Base-by-base conservation (phyloP, 2,329 filamentous ascomycete species). In the Cadophora gregata region DNA sequence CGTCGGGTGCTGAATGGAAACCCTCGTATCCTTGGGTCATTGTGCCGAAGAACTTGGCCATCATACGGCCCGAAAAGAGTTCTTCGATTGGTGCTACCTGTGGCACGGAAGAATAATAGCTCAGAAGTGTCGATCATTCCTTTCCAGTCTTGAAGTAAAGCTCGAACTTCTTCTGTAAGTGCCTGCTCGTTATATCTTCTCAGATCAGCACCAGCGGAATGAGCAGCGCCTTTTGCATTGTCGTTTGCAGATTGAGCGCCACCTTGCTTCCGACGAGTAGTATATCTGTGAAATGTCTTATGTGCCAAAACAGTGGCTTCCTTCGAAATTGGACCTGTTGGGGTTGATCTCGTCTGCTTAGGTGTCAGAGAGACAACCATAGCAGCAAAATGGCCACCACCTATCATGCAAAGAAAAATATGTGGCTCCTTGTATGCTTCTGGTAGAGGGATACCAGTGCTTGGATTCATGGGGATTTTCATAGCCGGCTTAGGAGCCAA, bases 211-310 rank as follows among this genome's bases (percentile, higher is more conserved):
- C 96, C 96, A 8, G 94, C 96, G 4, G 96, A 98, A 79, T 98
- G 93, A 0, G 96, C 96, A 56, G 91, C 90, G 16, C 96, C 95
- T 77, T 97, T 97, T n/a, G 94, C 88, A 68, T 93, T 91, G 78
- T 99, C 96, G 77, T 93, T 98, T 31, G 95, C 90, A 3, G 94
- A 96, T 78, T 99, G 96, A 12, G 93, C 90, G 50, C 96, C 96
- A 83, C 96, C 96, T 78, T 99, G 96, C 78, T 99, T 99, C 72
- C 96, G 87, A 71, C 96, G 86, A 6, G 96, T 99, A 0, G 96
- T 99, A 77, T 99, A 99, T 65, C 96, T 87, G 78, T 99, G 96
- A 78, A 98, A 99, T 0, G 95, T 97, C 82, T 99, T 99, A 80
- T 98, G 95, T 0, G 93, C 95, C 53, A 97, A 85, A 0, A 98